Base-by-base conservation (phyloP, 768 basidiomycete genomes). In the Atractiella rhizophila region DNA sequence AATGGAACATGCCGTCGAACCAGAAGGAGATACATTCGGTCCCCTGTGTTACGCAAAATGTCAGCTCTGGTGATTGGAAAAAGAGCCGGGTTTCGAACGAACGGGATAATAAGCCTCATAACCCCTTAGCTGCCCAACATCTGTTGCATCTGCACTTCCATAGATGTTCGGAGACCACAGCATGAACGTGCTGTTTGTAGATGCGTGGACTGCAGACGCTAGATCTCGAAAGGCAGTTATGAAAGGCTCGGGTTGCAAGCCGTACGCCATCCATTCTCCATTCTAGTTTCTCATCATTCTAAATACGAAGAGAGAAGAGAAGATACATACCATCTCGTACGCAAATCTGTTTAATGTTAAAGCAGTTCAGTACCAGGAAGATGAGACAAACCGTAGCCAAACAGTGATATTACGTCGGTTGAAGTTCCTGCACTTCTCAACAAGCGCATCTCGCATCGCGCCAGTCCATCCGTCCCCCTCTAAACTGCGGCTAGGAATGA, bases 221-320 rank as follows among this genome's bases (percentile, higher is more conserved):
- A 47, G 15, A 20, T 31, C 34, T 9, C 28, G 44, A 23, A 45
- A 49, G n/a, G 39, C 44, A 12, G 20, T 18, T 16, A 24, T 46
- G 36, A 39, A 49, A 8, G 30, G 37, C 11, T 27, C 23, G 3
- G 48, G 46, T 15, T 46, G 28, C 16, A 39, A 28, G 4, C 48
- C 48, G 26, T 42, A 49, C 8, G 35, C 40, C 15, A 37, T 42
- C 48, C 48, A 49, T 23, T 26, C 35, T 3, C 48, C 48, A 39
- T 49, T 49, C 39, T 42, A 36, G 26, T 49, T 45, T 28, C 40
- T n/a, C n/a, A n/a, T n/a, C n/a, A n/a, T n/a, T n/a, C n/a, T n/a
- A n/a, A n/a, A n/a, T n/a, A n/a, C n/a, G n/a, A n/a, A n/a, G n/a
- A n/a, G n/a, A n/a, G n/a, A n/a, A n/a, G n/a, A n/a, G n/a, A n/a